Evolutionary conservation across 257 asterid genomes (phyloP).

Genomic region (Gentiana straminea): DNA sequence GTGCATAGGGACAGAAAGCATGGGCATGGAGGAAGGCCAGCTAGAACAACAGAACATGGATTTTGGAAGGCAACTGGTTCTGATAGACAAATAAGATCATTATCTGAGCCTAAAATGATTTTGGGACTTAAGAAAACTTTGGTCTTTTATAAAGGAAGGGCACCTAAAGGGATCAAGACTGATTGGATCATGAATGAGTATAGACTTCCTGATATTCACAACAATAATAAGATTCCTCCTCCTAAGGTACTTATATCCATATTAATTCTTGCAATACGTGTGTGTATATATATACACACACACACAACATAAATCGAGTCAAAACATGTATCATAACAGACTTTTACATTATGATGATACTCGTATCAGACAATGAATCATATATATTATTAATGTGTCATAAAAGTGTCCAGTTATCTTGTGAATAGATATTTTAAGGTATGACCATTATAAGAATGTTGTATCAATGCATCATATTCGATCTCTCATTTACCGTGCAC

Average conservation of each 20-base stretch:
- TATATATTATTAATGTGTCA: no score
- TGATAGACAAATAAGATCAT: constrained; percentile 41
- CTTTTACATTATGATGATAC: no score
- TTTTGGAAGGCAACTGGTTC: constrained; percentile 93
- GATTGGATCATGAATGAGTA: constrained; percentile 90
- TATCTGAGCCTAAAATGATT: constrained; percentile 29
- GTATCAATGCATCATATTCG: no score
- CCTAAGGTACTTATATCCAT: constrained; percentile 25
- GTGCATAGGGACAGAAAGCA: constrained; percentile 57
- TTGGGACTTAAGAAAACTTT: constrained; percentile 61
- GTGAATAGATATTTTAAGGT: no score
- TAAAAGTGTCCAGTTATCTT: no score
- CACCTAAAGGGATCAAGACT: constrained; percentile 67
- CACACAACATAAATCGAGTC: no score
- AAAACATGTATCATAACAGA: no score
- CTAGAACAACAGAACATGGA: constrained; percentile 51
- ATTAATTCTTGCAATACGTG: no score
- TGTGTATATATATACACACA: no score
- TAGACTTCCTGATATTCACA: constrained; percentile 40
- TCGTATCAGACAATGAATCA: no score
- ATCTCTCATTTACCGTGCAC: no score
- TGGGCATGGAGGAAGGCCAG: constrained; percentile 68
- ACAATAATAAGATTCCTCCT: constrained; percentile 1
- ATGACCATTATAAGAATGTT: no score
- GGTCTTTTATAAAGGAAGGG: constrained; percentile 71